phyloP scores from a whole-genome alignment of 805 yeast genomes.

The Candida caryicola region DNA sequence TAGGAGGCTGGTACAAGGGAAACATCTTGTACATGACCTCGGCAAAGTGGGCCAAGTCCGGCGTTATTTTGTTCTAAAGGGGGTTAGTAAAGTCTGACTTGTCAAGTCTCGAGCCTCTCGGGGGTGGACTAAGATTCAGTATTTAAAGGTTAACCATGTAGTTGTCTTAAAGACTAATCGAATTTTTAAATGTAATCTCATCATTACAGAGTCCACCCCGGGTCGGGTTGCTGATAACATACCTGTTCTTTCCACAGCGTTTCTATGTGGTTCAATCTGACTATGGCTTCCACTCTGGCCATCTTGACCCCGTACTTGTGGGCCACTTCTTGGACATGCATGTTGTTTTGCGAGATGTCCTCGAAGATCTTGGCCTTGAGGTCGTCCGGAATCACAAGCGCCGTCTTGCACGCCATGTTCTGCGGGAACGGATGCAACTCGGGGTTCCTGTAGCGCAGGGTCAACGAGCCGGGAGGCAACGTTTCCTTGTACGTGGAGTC shows the following conservation, averaged over 20 bases:
- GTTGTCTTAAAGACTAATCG: conserved; percentile 83
- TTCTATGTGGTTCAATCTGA: conserved; percentile 66
- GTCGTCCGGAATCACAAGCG: conserved; percentile 53
- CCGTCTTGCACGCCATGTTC: conserved; percentile 69
- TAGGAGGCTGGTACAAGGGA: conserved; percentile 56
- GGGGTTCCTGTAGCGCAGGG: conserved; percentile 17
- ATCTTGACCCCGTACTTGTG: conserved; percentile 75
- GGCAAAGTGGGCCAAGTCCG: conserved; percentile 60
- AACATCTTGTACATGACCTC: conserved; percentile 72
- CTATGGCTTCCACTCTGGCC: conserved; percentile 86
- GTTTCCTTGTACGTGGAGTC: conserved; percentile 22
- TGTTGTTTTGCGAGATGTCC: conserved; percentile 51
- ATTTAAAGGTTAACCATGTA: conserved; percentile 48
- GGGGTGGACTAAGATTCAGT: conserved; percentile 19
- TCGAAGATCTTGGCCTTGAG: conserved; percentile 60
- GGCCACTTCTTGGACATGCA: conserved; percentile 70
- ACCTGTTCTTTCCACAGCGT: conserved; percentile 57
- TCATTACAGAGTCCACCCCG: too few relatives aligned
- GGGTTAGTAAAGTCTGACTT: conserved; percentile 8
- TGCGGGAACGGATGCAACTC: conserved; percentile 78
- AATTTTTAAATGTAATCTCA: conserved; percentile 43
- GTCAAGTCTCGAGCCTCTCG: too few relatives aligned
- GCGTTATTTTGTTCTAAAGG: conserved; percentile 11
- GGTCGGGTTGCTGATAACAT: too few relatives aligned
- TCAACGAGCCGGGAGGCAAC: conserved; percentile 16